Evolutionary conservation across 2,329 filamentous ascomycete genomes (phyloP), one percentile per base, ranked within the genome.

Genomic region (Trichoderma sp.): DNA sequence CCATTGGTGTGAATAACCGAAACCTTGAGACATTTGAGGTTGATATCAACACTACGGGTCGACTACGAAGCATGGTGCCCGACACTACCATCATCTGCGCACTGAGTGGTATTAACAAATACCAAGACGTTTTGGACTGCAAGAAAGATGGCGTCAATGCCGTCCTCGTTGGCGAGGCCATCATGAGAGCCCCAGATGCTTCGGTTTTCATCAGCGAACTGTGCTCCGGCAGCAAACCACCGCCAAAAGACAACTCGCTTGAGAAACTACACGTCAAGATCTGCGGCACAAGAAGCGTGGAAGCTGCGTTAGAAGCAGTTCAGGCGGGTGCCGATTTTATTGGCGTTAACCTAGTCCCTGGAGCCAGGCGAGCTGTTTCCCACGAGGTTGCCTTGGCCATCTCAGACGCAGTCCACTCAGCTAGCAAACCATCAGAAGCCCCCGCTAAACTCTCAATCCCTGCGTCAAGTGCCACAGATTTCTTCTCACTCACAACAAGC

Each of bases 21-120:
- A 97, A 99, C 76, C 85, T 99, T 14, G 95, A 95, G 74, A 98
- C 91, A 75, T 99, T 99, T 75, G 94, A 98, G 77, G 96, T 99
- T 24, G 96, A 99, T 78, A 87, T 99, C 71, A 90, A 92, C 70
- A 99, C 95, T 0, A 97, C 95, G 1, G 94, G 91, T 76, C 90
- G 95, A 28, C 83, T 99, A 59, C 92, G 97, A 80, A 90, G 90
- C 75, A 90, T 95, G 82, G 94, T 97, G 3, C 91, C 94, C 2
- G 87, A 92, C 71, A 91, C 89, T 67, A 97, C 94, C 4, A 90
- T 97, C 70, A 90, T 99, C 32, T 97, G 94, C 78, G 96, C 96
- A 11, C 85, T 99, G 39, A 98, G 95, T 77, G 96, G 96, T 58
- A 99, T 99, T 74, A 93, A 93, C 72, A 92, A 91, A 0, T 88